Evolutionary conservation across 2,329 filamentous ascomycete genomes (phyloP).

Genomic region (Coniochaeta ligniaria): DNA sequence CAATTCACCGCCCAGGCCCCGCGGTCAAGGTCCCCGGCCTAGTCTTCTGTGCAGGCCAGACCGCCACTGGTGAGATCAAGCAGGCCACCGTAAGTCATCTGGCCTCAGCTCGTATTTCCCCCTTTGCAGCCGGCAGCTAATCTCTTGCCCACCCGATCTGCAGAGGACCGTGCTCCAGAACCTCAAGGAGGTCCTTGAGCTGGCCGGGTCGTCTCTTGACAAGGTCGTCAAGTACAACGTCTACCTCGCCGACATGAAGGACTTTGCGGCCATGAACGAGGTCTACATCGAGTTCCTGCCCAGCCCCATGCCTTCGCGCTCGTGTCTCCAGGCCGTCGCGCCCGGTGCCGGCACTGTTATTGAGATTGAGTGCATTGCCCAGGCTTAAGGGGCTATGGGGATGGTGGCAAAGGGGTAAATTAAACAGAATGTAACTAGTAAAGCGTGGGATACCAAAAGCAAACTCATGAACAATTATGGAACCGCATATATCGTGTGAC

Average conservation of each 20-base stretch:
- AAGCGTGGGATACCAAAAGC: no score
- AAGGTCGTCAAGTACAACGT: constrained; percentile 22
- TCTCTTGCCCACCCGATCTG: constrained; percentile 6
- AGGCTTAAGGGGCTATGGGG: no score
- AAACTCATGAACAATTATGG: no score
- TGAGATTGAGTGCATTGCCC: constrained; percentile 35
- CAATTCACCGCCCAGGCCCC: constrained; percentile 20
- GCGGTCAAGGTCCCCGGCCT: constrained; percentile 36
- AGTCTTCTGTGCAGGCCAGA: constrained; percentile 38
- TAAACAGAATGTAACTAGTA: background rate
- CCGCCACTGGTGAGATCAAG: constrained; percentile 40
- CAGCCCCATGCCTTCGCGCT: constrained; percentile 32
- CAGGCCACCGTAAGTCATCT: constrained; percentile 29
- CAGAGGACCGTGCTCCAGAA: constrained; percentile 14
- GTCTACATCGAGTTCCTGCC: constrained; percentile 30
- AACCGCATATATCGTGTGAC: no score
- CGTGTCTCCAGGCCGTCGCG: constrained; percentile 30
- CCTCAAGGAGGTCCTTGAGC: constrained; percentile 19
- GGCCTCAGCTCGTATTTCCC: background rate
- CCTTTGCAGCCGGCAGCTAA: background rate
- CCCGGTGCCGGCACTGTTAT: constrained; percentile 31
- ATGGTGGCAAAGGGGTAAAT: background rate
- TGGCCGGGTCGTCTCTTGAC: constrained; percentile 17
- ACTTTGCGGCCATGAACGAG: constrained; percentile 24
- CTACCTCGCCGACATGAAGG: constrained; percentile 19